Percentiles rank a stretch among this genome's conserved stretches.
These are phyloP conservation scores for Hymenoscyphus linearis DNA, from an alignment of 2,329 filamentous ascomycete genomes.

Conservation along the genomic window DNA sequence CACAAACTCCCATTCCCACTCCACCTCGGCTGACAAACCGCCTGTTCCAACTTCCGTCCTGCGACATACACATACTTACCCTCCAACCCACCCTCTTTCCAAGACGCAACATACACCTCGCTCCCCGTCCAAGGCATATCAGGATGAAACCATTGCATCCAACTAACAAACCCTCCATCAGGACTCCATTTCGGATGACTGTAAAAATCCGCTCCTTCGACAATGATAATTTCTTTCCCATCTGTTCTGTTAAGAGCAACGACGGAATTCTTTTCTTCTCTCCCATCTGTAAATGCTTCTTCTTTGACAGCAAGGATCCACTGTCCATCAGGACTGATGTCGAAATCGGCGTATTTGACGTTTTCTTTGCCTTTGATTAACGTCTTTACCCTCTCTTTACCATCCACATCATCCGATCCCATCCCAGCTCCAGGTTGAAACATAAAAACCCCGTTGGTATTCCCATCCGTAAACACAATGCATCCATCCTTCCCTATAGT, in stretches of 20 bases:
- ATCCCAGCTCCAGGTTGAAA: conserved; percentile 28
- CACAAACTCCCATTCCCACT: conserved; percentile 43
- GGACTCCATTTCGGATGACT: conserved; percentile 44
- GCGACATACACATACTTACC: conserved; percentile 38
- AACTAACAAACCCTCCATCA: conserved; percentile 42
- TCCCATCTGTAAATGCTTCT: conserved; percentile 37
- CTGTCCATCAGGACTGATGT: conserved; percentile 35
- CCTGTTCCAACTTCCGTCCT: conserved; percentile 37
- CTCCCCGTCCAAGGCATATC: conserved; percentile 47
- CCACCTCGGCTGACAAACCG: conserved; percentile 47
- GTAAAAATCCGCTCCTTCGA: conserved; percentile 47
- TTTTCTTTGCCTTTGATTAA: conserved; percentile 30
- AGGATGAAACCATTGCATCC: conserved; percentile 51
- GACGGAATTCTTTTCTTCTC: conserved; percentile 27
- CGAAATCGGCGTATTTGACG: conserved; percentile 44
- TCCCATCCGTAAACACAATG: conserved; percentile 43
- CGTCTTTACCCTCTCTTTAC: conserved; percentile 32
- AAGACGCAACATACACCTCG: conserved; percentile 41
- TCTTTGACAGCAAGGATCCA: conserved; percentile 50
- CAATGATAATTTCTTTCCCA: conserved; percentile 35
- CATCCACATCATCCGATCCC: conserved; percentile 30
- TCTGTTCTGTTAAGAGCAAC: conserved; percentile 27
- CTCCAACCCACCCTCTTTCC: conserved; percentile 33
- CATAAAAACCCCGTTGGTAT: conserved; percentile 39
- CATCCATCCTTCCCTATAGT: conserved; percentile 35